A percentile compares a stretch with the other conserved stretches of the same genome.
phyloP scores from a whole-genome alignment of 2,329 filamentous ascomycete species.

The Exophiala alcalophila region DNA sequence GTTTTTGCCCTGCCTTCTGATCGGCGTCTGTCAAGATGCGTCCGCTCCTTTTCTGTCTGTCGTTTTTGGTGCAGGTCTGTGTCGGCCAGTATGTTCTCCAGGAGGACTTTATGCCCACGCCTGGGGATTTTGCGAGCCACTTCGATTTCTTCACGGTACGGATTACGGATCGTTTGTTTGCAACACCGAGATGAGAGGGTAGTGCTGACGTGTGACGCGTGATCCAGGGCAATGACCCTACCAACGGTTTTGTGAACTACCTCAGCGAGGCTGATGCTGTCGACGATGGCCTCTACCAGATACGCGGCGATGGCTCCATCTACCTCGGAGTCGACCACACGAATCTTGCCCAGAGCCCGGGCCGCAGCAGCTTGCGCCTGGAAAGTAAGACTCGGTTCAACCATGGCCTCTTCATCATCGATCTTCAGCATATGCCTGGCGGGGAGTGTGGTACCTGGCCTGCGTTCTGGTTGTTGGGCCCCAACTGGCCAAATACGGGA shows the following conservation, averaged over 20 bases:
- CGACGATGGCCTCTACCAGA: constrained; percentile 55
- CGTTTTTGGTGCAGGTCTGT: constrained; percentile 1
- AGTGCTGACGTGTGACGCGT: too few species aligned
- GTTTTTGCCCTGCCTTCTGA: background rate
- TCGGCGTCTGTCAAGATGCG: constrained; percentile 8
- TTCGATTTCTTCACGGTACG: constrained; percentile 51
- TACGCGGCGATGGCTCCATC: constrained; percentile 51
- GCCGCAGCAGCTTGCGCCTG: constrained; percentile 72
- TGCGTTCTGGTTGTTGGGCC: constrained; percentile 50
- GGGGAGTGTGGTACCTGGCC: constrained; percentile 70
- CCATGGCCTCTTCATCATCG: constrained; percentile 66
- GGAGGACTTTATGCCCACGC: too few species aligned
- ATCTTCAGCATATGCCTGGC: constrained; percentile 71
- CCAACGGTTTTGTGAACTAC: constrained; percentile 71
- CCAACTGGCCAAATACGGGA: constrained; percentile 3
- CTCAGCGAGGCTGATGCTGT: constrained; percentile 57
- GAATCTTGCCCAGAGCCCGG: constrained; percentile 54
- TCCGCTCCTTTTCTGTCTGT: constrained; percentile 9
- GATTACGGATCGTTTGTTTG: too few species aligned
- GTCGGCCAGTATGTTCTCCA: constrained; percentile 41
- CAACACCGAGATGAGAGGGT: too few species aligned
- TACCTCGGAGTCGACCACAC: constrained; percentile 67
- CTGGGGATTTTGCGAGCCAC: constrained; percentile 48
- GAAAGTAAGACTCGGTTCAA: constrained; percentile 62
- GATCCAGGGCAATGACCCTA: constrained; percentile 64